Conservation (phyloP, 305 asterid genomes). For the Striga hermonthica region DNA sequence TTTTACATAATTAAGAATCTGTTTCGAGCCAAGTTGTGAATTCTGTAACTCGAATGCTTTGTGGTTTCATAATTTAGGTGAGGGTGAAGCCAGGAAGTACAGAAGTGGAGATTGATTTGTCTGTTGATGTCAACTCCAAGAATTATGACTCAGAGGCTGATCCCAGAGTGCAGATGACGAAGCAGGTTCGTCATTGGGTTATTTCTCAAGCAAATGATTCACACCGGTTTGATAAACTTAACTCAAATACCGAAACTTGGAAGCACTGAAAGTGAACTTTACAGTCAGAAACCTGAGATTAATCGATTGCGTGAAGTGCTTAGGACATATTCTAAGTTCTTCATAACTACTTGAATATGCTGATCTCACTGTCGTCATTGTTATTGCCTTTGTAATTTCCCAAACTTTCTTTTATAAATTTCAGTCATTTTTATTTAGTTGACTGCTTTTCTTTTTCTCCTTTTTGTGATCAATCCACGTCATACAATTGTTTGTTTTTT, state of each 20-base stretch:
- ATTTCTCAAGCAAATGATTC: slow-evolving; percentile 1
- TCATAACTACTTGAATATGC: slow-evolving; percentile 13
- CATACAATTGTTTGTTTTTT: slow-evolving; percentile 29
- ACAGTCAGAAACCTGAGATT: background rate
- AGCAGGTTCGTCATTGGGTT: slow-evolving; percentile 47
- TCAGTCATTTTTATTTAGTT: background rate
- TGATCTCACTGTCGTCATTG: background rate
- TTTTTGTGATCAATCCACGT: slow-evolving; percentile 16
- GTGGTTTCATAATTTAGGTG: slow-evolving; percentile 48
- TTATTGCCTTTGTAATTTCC: background rate
- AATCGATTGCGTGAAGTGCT: slow-evolving; percentile 18
- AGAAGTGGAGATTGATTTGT: slow-evolving; percentile 71
- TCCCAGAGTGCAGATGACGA: slow-evolving; percentile 36
- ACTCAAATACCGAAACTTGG: slow-evolving; percentile 16
- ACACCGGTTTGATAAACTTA: background rate
- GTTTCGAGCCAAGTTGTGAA: slow-evolving; percentile 8
- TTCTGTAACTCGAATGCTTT: slow-evolving; percentile 12
- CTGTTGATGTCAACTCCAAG: slow-evolving; percentile 55
- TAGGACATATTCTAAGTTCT: background rate
- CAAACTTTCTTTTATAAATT: background rate
- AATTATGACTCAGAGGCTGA: slow-evolving; percentile 59
- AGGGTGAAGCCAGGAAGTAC: slow-evolving; percentile 58
- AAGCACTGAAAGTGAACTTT: slow-evolving; percentile 4
- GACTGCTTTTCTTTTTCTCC: background rate
- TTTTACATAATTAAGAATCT: slow-evolving; percentile 14